Base-by-base conservation (phyloP, 306 rosid species). In the Luffa acutangula region DNA sequence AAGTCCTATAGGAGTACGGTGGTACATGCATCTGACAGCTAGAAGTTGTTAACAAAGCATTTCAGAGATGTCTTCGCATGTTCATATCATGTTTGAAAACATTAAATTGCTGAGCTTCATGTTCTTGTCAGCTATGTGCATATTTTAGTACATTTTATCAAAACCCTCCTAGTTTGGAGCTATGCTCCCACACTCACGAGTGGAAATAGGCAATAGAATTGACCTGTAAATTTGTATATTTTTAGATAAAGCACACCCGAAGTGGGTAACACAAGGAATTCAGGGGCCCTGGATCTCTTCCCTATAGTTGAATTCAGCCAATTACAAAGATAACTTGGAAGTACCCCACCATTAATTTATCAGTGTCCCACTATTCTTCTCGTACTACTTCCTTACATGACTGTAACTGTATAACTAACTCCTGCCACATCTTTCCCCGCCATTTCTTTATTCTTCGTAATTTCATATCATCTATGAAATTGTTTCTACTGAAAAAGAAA, bases 11-110 rank as follows among this genome's bases (percentile, higher is more conserved):
- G 58, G 77, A 46, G 41, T 71, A 71, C 37, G 36, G 10, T 5
- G 42, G 58, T 72, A 17, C 75, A 67, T 72, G 77, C 77, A 72
- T 72, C 77, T 72, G 75, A 43, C 75, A 69, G 54, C 75, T 69
- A 43, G 54, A 45, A 20, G 75, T 69, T 69, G 75, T 69, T 69
- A 42, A 9, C 36, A 42, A 41, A 67, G 52, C 33, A 41, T 67
- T 67, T 67, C 74, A 67, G 6, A 8, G 52, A 67, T 41, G 74
- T 67, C 33, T 39, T 67, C n/a, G 17, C 6, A n/a, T 67, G 74
- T 7, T 39, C 74, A 66, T 18, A 41, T 66, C 74, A 15, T 66
- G 74, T 66, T 66, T 41, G 49, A 37, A 66, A 66, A 39, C 31
- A 37, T 39, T 39, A 7, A 41, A 49, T 17, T 66, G 3, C 31